These are phyloP conservation scores for Rhizopogon vinicolor DNA, from an alignment of 768 basidiomycete species.

Conservation along the genomic window DNA sequence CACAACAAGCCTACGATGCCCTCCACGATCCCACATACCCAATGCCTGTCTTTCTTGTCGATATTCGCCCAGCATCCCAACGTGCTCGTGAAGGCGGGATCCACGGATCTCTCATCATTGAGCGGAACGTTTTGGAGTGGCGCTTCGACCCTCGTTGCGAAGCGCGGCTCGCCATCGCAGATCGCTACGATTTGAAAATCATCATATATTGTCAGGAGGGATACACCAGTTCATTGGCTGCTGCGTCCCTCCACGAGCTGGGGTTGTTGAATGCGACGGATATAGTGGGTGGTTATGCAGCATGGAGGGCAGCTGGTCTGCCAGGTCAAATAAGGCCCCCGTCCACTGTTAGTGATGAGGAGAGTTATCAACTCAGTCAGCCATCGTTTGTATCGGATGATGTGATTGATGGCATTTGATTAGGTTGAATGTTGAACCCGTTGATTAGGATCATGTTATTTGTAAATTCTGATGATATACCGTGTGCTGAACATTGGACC, in stretches of 20 bases:
- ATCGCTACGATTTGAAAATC: slow-evolving; percentile 69
- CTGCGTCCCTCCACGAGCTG: slow-evolving; percentile 60
- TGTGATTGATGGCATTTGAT: slow-evolving; percentile 1
- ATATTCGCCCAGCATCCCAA: slow-evolving; percentile 66
- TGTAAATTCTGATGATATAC: too few relatives aligned
- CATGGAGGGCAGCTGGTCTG: slow-evolving; percentile 66
- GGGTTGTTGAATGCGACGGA: slow-evolving; percentile 75
- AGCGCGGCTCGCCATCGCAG: slow-evolving; percentile 57
- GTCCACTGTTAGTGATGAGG: slow-evolving; percentile 22
- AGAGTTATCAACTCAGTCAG: slow-evolving; percentile 27
- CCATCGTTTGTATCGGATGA: slow-evolving; percentile 19
- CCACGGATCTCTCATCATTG: slow-evolving; percentile 65
- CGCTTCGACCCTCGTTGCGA: slow-evolving; percentile 67
- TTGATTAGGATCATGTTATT: neutral
- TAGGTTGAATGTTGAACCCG: neutral
- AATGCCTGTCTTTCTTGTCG: slow-evolving; percentile 70
- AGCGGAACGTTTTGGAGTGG: slow-evolving; percentile 78
- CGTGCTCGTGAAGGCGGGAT: slow-evolving; percentile 56
- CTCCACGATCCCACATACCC: slow-evolving; percentile 46
- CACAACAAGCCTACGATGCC: slow-evolving; percentile 56
- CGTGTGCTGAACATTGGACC: too few relatives aligned
- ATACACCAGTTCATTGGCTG: slow-evolving; percentile 68
- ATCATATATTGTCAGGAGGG: slow-evolving; percentile 78
- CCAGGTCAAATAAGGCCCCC: slow-evolving; percentile 43
- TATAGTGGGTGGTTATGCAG: slow-evolving; percentile 67